Evolutionary conservation across 179 eudicot genomes (phyloP), one percentile per base, ranked within the genome.

Genomic region (Gypsophila paniculata): DNA sequence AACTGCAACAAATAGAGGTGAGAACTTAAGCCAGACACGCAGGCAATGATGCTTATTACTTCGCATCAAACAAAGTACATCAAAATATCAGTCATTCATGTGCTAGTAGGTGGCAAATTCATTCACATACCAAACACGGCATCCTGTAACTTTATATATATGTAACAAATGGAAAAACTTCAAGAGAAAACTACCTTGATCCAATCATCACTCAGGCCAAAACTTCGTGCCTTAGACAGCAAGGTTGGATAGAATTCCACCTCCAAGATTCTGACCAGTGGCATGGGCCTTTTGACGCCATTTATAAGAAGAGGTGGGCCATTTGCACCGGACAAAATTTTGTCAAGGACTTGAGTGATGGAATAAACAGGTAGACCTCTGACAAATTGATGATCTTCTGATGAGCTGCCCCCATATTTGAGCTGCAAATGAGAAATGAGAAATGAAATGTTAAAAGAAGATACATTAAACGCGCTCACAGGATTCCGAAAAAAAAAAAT

Each of bases 171-270:
- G 8, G n/a, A 26, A 59, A 42, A 44, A 68, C 6, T 15, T 15
- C 71, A 65, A 80, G 9, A 77, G 71, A 65, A 65, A 70, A 68
- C 39, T 88, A 89, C 99, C 84, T 89, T 86, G 74, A 94, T 85
- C 97, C 99, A 94, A 34, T 83, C 77, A 77, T 94, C 84, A 66
- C 86, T 86, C 62, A 94, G 76, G 69, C 99, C 99, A 76, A 89
- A 94, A 80, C 92, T 91, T 70, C 91, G 88, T 26, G 97, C 99
- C 82, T 94, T 91, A 60, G 99, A 94, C 62, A 94, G 94, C 82
- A 89, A 78, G 61, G 94, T 91, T 65, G 97, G 94, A 76, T 91
- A 85, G 71, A 91, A 87, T 78, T 91, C 97, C 73, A 86, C 94
- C 84, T 94, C 99, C 81, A 94, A 82, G 52, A 89, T 84, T 77